Evolutionary conservation across 805 yeast species (phyloP).

Genomic region (Candida multigemmis): DNA sequence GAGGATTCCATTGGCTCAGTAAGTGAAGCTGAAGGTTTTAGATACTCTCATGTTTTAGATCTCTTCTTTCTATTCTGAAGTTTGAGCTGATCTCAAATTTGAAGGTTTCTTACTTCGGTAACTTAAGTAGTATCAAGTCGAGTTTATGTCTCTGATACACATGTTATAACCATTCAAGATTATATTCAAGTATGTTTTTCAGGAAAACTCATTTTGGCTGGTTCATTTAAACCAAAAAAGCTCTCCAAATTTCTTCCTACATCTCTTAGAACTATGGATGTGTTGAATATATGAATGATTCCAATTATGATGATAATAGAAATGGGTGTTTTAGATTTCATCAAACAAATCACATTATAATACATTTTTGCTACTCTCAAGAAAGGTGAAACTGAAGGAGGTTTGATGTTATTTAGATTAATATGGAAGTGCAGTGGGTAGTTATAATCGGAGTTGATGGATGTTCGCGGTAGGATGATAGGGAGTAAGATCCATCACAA

Average conservation of each 20-base stretch:
- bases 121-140: too few species aligned
- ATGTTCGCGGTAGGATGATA: too few species aligned
- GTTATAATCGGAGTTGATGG: too few species aligned
- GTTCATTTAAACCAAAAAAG: conserved; percentile 7
- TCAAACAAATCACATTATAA: conserved; percentile 6
- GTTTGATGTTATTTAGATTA: too few species aligned
- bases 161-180: conserved; percentile 9
- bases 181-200: conserved; percentile 9
- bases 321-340: conserved; percentile 10
- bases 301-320: conserved; percentile 8
- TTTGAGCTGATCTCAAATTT: conserved; percentile 6
- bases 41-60: too few species aligned
- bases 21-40: too few species aligned
- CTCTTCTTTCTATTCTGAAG: too few species aligned
- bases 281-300: conserved; percentile 10
- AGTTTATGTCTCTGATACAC: conserved; percentile 8
- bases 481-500: too few species aligned
- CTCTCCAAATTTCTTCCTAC: conserved; percentile 5
- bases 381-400: too few species aligned
- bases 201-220: conserved; percentile 9
- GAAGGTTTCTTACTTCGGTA: conserved; percentile 7
- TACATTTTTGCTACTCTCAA: too few species aligned
- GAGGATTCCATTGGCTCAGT: too few species aligned
- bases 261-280: conserved; percentile 7
- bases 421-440: too few species aligned